A percentile compares a stretch with the other conserved stretches of the same genome.
These are phyloP conservation scores for Saccharomycopsis schoenii DNA, from an alignment of 805 yeast species.

Conservation along the genomic window DNA sequence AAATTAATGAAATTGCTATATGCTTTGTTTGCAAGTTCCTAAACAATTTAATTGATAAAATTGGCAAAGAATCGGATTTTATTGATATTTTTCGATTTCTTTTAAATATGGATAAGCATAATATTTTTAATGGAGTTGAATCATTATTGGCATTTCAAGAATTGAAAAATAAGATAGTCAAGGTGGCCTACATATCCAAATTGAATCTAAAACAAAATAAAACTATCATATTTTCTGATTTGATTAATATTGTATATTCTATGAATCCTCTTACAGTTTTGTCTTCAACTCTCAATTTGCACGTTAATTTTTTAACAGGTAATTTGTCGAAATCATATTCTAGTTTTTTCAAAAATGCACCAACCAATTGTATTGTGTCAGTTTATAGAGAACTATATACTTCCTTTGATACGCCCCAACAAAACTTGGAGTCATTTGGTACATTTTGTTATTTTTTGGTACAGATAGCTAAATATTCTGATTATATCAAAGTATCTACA, in stretches of 20 bases:
- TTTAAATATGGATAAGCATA: not conserved
- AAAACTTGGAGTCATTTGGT: conserved; percentile 30
- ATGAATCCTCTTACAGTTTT: not conserved
- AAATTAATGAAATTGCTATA: conserved; percentile 3
- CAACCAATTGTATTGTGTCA: conserved; percentile 9
- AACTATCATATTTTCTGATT: not conserved
- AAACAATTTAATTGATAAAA: not conserved
- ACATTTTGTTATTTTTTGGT: conserved; percentile 31
- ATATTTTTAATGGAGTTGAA: not conserved
- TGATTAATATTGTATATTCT: not conserved
- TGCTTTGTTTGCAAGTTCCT: conserved; percentile 1
- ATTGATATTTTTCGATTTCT: conserved; percentile 7
- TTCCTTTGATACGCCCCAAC: conserved; percentile 29
- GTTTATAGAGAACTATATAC: conserved; percentile 26
- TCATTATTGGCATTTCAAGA: not conserved
- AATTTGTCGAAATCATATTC: conserved; percentile 5
- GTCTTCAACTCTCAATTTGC: not conserved
- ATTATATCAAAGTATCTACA: conserved; percentile 27
- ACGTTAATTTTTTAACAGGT: conserved; percentile 2
- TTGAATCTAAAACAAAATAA: not conserved
- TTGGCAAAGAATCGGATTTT: conserved; percentile 2
- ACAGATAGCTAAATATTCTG: conserved; percentile 25
- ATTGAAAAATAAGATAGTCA: not conserved
- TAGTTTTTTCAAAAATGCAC: not conserved
- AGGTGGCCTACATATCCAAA: not conserved